Base-by-base conservation (phyloP, 2,329 filamentous ascomycete genomes). In the Aspergillus sp. region DNA sequence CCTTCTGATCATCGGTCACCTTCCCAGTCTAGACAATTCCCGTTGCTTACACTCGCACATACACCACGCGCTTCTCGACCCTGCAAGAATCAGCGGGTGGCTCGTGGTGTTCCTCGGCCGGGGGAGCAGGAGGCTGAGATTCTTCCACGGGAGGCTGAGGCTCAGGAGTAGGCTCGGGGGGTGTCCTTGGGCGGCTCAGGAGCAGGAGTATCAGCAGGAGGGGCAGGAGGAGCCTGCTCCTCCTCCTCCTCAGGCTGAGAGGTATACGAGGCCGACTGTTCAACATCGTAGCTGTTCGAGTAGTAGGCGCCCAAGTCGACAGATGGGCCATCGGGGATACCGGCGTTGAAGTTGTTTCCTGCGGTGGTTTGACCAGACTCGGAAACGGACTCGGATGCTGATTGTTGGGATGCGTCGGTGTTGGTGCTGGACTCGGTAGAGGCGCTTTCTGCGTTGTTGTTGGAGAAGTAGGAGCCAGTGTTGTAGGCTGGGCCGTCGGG, bases 281-380 rank as follows among this genome's bases (percentile, higher is more conserved):
- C 36, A 29, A 29, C 29, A 1, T 28, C 54, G 31, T 43, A 49
- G 31, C 48, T 54, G 27, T 44, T 51, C 9, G 53, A 53, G 31
- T 43, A 49, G 31, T 48, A 54, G 27, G 43, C 50, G 11, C 54
- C 53, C 28, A 48, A 46, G 40, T 48, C 46, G 26, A 58, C 47
- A 13, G 36, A 48, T 27, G 60, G 60, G 7, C 60, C 60, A 33
- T 43, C 59, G 10, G 60, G 60, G 37, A 62, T 59, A 19, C 40
- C 28, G 12, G 33, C 33, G 10, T 31, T 36, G 7, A 26, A 37
- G 31, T 13, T 13, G 13, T n/a, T 8, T n/a, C 30, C 40, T 26
- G 40, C 44, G 9, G 42, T 38, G 6, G 37, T 36, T 10, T 39
- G 27, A 5, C 32, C 35, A 11, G 42, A 11, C 7, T 37, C 44